A percentile compares a stretch with the other conserved stretches of the same genome.
Evolutionary conservation across 148 eudicot genomes (phyloP).

Genomic region (Cornus florida): DNA sequence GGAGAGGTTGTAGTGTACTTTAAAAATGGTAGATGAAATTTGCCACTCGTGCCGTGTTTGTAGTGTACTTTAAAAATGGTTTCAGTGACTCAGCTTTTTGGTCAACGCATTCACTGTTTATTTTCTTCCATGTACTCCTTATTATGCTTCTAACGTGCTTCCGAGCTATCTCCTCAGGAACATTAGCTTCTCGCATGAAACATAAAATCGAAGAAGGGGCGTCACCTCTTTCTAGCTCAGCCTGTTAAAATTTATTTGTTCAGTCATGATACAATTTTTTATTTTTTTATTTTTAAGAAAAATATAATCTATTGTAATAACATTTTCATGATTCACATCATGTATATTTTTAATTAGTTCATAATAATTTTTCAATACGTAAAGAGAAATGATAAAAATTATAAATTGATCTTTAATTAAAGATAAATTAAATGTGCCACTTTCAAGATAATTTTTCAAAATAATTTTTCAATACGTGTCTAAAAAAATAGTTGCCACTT

Average conservation of each 20-base stretch:
- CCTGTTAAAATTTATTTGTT: slow-evolving; percentile 22
- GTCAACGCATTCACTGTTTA: slow-evolving; percentile 18
- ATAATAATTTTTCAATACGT: too few species aligned
- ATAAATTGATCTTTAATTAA: too few species aligned
- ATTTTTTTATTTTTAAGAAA: too few species aligned
- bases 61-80: slow-evolving; percentile 19
- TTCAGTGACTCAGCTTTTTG: slow-evolving; percentile 13
- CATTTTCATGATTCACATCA: too few species aligned
- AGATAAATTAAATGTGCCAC: too few species aligned
- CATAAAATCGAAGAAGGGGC: slow-evolving; percentile 48
- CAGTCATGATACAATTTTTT: background rate
- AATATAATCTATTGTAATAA: too few species aligned
- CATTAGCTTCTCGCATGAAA: slow-evolving; percentile 47
- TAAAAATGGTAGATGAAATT: slow-evolving; percentile 39
- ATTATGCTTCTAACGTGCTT: slow-evolving; percentile 32
- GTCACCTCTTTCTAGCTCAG: slow-evolving; percentile 49
- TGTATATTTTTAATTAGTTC: too few species aligned
- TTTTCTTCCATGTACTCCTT: slow-evolving; percentile 35
- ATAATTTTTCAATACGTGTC: too few species aligned
- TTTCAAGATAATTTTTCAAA: too few species aligned
- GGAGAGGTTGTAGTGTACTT: slow-evolving; percentile 32
- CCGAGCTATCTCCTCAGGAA: slow-evolving; percentile 38
- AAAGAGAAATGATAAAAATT: too few species aligned
- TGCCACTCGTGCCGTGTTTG: slow-evolving; percentile 45
- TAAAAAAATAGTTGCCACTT: too few species aligned